phyloP scores from a whole-genome alignment of 164 flowering plant species.

The Brasenia schreberi region DNA sequence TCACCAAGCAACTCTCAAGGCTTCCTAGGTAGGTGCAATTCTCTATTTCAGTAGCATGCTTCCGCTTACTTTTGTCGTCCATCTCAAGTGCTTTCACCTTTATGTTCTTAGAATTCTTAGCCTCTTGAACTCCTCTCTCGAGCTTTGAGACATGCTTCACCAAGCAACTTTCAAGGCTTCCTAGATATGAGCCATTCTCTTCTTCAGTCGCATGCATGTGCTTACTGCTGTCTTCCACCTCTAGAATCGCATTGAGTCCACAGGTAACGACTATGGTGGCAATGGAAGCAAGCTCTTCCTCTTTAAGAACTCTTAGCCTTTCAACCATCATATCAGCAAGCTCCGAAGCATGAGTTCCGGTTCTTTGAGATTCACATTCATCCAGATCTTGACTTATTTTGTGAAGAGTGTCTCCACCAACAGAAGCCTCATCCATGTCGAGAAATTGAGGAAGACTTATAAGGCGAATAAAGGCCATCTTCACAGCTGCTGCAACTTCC shows the following conservation, averaged over 20 bases:
- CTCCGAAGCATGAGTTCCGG: conserved; percentile 9
- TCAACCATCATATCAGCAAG: conserved; percentile 70
- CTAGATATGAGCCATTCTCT: conserved; percentile 38
- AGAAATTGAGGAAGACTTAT: conserved; percentile 40
- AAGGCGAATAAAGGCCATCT: conserved; percentile 57
- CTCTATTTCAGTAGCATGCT: conserved; percentile 17
- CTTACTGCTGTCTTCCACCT: conserved; percentile 29
- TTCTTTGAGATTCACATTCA: conserved; percentile 20
- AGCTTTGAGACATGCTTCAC: conserved; percentile 79
- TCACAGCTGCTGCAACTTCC: conserved; percentile 86
- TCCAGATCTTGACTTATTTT: conserved; percentile 74
- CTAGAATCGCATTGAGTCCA: conserved; percentile 80
- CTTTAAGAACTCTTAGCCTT: conserved; percentile 59
- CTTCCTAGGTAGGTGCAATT: conserved; percentile 49
- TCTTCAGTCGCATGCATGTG: conserved; percentile 18
- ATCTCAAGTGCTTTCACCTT: conserved; percentile 2
- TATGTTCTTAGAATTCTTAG: conserved; percentile 27
- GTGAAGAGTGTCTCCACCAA: conserved; percentile 29
- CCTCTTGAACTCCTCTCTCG: conserved; percentile 78
- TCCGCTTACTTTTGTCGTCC: conserved; percentile 14
- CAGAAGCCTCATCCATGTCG: conserved; percentile 40
- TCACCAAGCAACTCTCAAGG: conserved; percentile 75
- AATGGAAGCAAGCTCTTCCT: conserved; percentile 82
- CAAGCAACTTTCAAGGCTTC: conserved; percentile 71
- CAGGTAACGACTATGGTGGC: conserved; percentile 95